Evolutionary conservation across 2,329 filamentous ascomycete species (phyloP), one percentile per base, ranked within the genome.

Genomic region (Dactylellina leptospora): DNA sequence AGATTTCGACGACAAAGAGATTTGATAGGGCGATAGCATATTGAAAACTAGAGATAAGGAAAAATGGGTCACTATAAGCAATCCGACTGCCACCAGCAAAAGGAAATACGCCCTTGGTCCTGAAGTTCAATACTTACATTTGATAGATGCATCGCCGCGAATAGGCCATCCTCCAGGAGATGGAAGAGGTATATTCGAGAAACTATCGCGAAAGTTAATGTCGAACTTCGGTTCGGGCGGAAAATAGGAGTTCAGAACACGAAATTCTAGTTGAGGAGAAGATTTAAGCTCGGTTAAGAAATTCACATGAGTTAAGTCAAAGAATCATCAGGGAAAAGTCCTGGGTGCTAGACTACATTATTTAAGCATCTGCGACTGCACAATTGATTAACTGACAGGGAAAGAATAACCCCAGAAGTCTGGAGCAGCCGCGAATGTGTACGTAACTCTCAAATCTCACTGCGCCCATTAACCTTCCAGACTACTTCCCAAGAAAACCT

Each of bases 11-110:
- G 3, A 38, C 27, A 33, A 59, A 25, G 4, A 72, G 22, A n/a
- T 64, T 58, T 13, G 47, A 72, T 5, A 72, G 53, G 10, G 48
- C 23, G 20, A 64, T 22, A 5, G 45, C 68, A 60, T 72, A 54
- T 1, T 53, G 68, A 36, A 72, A 50, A 27, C 68, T 72, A 47
- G 3, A 25, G n/a, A n/a, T n/a, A n/a, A n/a, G n/a, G n/a, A n/a
- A n/a, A n/a, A n/a, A n/a, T n/a, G n/a, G n/a, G 28, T 33, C 6
- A 33, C 28, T 6, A 33, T 33, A 36, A 5, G 10, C 30, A n/a
- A n/a, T n/a, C n/a, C n/a, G 2, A n/a, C n/a, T 9, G n/a, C n/a
- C 10, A 36, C n/a, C n/a, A 36, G 4, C 30, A 36, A 2, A 36
- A 10, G 30, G 30, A n/a, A 40, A n/a, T 5, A 11, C 13, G 10